Evolutionary conservation across 176 grass and related monocot genomes (phyloP), one percentile per base, ranked within the genome.

Genomic region (Musa schizocarpa): DNA sequence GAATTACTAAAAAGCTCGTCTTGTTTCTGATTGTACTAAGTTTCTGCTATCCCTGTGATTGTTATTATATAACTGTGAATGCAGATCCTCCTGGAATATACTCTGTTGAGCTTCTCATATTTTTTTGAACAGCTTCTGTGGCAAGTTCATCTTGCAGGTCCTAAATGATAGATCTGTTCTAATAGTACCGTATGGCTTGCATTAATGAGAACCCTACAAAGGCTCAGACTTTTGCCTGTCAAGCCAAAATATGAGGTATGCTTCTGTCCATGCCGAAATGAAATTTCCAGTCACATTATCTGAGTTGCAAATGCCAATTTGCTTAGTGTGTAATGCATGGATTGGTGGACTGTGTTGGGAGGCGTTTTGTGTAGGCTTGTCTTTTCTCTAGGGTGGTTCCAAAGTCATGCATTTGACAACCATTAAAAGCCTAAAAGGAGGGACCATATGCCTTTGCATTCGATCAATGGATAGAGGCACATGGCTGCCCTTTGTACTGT

Each of bases 371-470:
- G 26, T 9, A 2, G 48, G 19, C 70, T 54, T 54, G 70, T 26
- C 69, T 52, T 71, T 72, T 72, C 10, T 12, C 34, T 23, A 22
- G 48, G 69, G 69, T 71, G 27, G 69, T 53, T 71, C 69, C 21
- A 52, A 21, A 52, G 69, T 52, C 69, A 53, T 53, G 69, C 69
- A 23, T 48, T 52, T 23, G 69, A 71, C 69, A 71, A 9, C 70
- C 51, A 25, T 53, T 9, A 53, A 72, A 54, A 6, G 13, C 13
- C n/a, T 71, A n/a, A 64, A 24, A 24, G 23, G 11, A 13, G 9
- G 69, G 49, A 23, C 68, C 68, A 51, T 50, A 51, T n/a, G 16
- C 49, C 49, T 20, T 21, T n/a, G 16, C 34, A 50, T 20, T 70
- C 20, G 20, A 70, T 69, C 8, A 29, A 17, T 51, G 50, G 43